Conservation (phyloP, 768 basidiomycete genomes). For the Mycena galericulata region DNA sequence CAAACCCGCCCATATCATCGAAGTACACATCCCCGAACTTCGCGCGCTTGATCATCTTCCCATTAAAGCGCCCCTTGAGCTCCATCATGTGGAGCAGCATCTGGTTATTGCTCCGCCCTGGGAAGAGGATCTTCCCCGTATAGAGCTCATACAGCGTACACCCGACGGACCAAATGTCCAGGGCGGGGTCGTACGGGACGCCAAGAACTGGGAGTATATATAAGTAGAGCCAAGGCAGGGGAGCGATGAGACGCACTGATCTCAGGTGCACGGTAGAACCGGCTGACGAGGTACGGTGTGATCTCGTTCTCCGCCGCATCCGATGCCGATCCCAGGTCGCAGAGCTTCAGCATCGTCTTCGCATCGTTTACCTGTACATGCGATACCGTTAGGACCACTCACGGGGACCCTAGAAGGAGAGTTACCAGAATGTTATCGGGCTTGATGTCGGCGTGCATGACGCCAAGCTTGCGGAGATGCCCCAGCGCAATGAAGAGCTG, state of each 20-base stretch:
- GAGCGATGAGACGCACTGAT: slow-evolving; percentile 72
- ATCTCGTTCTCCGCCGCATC: slow-evolving; percentile 97
- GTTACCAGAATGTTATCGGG: slow-evolving; percentile 95
- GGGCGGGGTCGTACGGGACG: slow-evolving; percentile 91
- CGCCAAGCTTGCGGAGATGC: slow-evolving; percentile 86
- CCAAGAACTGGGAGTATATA: slow-evolving; percentile 78
- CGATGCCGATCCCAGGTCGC: slow-evolving; percentile 96
- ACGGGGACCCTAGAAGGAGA: no score
- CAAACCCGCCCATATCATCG: slow-evolving; percentile 91
- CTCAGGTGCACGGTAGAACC: slow-evolving; percentile 98
- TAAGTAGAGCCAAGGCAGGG: slow-evolving; percentile 22
- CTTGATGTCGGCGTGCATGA: slow-evolving; percentile 99
- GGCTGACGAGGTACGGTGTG: slow-evolving; percentile 96
- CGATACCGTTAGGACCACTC: no score
- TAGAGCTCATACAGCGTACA: slow-evolving; percentile 97
- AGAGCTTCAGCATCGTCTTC: slow-evolving; percentile 93
- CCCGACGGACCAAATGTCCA: slow-evolving; percentile 97
- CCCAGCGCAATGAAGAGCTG: slow-evolving; percentile 93
- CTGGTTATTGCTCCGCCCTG: slow-evolving; percentile 96
- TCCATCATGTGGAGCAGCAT: slow-evolving; percentile 99
- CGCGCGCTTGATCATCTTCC: slow-evolving; percentile 94
- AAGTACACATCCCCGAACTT: slow-evolving; percentile 94
- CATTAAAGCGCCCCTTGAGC: slow-evolving; percentile 92
- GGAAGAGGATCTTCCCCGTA: slow-evolving; percentile 97
- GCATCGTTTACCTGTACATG: slow-evolving; percentile 91